These are phyloP conservation scores for Erythrobasidium yunnanense DNA, from an alignment of 768 basidiomycete genomes.

Conservation along the genomic window DNA sequence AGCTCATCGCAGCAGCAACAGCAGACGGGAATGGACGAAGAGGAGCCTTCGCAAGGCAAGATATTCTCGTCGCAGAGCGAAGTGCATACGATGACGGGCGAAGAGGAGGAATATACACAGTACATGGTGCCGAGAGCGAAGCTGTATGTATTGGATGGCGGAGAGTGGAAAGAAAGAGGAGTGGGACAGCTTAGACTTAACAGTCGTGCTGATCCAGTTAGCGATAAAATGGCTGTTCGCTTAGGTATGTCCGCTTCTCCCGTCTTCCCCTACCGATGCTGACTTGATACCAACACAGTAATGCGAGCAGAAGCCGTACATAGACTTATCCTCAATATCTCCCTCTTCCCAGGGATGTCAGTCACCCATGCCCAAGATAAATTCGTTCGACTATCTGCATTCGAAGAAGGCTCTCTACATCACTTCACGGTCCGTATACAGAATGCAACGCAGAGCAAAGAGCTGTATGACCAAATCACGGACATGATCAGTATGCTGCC, in stretches of 20 bases:
- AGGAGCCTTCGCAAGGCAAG: not conserved
- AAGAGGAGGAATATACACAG: slow-evolving; percentile 23
- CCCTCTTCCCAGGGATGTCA: slow-evolving; percentile 19
- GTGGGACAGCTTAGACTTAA: slow-evolving; percentile 17
- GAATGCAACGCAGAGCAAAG: slow-evolving; percentile 1
- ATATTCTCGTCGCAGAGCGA: not conserved
- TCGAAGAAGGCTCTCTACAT: slow-evolving; percentile 16
- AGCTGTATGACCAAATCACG: slow-evolving; percentile 1
- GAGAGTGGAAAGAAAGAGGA: slow-evolving; percentile 19
- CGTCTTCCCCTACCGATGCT: not conserved
- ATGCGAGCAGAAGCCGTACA: slow-evolving; percentile 26
- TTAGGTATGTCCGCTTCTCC: not conserved
- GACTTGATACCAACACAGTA: not conserved
- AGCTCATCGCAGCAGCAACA: not conserved
- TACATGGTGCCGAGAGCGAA: slow-evolving; percentile 5
- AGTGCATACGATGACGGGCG: slow-evolving; percentile 17
- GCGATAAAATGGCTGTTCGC: not conserved
- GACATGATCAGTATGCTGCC: slow-evolving; percentile 12
- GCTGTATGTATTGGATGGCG: slow-evolving; percentile 12
- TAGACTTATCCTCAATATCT: slow-evolving; percentile 23
- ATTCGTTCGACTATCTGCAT: slow-evolving; percentile 18
- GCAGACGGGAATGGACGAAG: not conserved
- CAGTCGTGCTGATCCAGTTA: not conserved
- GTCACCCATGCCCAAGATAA: slow-evolving; percentile 19
- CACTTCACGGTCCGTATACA: slow-evolving; percentile 11